phyloP scores from a whole-genome alignment of 1,284 basidiomycete species.

The Pseudozyma pruni region DNA sequence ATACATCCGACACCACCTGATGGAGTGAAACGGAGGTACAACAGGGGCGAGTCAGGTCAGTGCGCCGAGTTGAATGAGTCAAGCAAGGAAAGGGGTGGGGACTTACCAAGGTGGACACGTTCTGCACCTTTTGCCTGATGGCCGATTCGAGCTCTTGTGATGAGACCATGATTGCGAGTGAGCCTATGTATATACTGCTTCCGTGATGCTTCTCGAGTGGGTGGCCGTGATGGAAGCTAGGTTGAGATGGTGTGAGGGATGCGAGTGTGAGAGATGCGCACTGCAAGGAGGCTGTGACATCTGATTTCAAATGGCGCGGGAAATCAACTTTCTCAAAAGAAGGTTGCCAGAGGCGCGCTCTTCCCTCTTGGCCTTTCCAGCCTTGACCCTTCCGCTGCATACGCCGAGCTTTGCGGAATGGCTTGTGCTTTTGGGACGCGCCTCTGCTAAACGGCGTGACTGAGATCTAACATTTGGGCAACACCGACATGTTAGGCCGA shows the following conservation, averaged over 20 bases:
- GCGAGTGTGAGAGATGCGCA: neutral
- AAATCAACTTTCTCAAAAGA: too few relatives aligned
- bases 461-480: too few relatives aligned
- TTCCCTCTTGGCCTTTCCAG: too few relatives aligned
- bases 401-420: too few relatives aligned
- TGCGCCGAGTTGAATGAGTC: neutral
- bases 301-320: too few relatives aligned
- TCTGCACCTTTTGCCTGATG: constrained; percentile 61
- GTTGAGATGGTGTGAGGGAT: neutral
- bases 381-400: too few relatives aligned
- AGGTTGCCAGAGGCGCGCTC: too few relatives aligned
- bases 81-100: neutral
- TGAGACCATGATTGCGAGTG: constrained; percentile 52
- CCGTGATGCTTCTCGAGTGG: too few relatives aligned
- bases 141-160: constrained; percentile 64
- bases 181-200: too few relatives aligned
- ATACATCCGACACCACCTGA: constrained; percentile 65
- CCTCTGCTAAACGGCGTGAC: too few relatives aligned
- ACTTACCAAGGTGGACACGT: constrained; percentile 57
- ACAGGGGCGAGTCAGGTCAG: neutral
- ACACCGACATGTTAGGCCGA: neutral
- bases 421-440: too few relatives aligned
- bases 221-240: neutral
- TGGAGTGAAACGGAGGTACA: neutral
- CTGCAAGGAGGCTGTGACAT: neutral